A percentile compares a stretch with the other conserved stretches of the same genome.
Evolutionary conservation across 106 monocot genomes (phyloP).

Genomic region (Vanilla planifolia): DNA sequence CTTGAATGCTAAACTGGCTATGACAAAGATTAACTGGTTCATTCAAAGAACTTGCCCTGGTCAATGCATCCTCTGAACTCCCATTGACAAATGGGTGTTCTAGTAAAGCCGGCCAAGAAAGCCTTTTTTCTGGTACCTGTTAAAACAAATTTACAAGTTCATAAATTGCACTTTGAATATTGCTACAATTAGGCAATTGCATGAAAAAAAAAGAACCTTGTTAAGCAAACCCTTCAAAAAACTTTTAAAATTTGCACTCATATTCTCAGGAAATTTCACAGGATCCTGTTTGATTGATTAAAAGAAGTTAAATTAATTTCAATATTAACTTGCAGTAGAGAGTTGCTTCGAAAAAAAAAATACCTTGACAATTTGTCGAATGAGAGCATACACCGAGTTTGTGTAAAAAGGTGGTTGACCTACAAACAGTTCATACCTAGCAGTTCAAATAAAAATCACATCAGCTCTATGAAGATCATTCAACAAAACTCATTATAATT

Average conservation of each 20-base stretch:
- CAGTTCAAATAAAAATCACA: neutral
- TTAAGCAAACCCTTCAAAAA: slow-evolving; percentile 95
- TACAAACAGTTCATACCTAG: slow-evolving; percentile 96
- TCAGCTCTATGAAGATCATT: neutral
- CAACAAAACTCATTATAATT: too few species aligned
- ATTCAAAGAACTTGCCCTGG: slow-evolving; percentile 30
- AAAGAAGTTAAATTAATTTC: slow-evolving; percentile 3
- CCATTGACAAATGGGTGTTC: slow-evolving; percentile 98
- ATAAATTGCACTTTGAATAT: neutral
- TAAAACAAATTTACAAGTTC: slow-evolving; percentile 3
- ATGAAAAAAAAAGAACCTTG: slow-evolving; percentile 46
- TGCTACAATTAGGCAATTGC: too few species aligned
- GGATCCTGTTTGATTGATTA: slow-evolving; percentile 68
- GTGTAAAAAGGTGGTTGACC: slow-evolving; percentile 99
- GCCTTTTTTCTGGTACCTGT: slow-evolving; percentile 78
- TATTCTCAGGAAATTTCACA: slow-evolving; percentile 97
- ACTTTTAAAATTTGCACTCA: slow-evolving; percentile 83
- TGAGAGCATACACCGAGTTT: slow-evolving; percentile 97
- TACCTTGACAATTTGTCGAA: slow-evolving; percentile 95
- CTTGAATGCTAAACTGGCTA: neutral
- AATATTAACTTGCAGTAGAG: neutral
- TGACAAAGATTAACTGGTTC: slow-evolving; percentile 6
- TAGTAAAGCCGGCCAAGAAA: slow-evolving; percentile 86
- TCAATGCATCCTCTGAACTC: slow-evolving; percentile 36
- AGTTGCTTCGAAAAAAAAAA: neutral